These are phyloP conservation scores for Aspergillus kassunensis DNA, from an alignment of 495 filamentous ascomycete species.

Conservation along the genomic window DNA sequence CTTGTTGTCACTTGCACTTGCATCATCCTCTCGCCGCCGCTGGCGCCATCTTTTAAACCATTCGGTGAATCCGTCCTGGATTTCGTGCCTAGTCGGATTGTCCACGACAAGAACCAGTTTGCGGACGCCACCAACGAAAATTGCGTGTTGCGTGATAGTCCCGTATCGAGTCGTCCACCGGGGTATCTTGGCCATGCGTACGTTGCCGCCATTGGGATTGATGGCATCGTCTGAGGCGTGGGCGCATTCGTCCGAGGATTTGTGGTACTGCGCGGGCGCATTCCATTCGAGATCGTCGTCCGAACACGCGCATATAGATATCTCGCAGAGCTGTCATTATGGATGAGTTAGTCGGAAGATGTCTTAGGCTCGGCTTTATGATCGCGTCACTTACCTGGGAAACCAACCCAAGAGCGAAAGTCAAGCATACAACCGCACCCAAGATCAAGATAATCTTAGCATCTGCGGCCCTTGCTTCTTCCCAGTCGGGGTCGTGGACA, in stretches of 20 bases:
- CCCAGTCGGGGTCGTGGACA: conserved; percentile 1
- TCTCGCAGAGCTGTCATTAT: conserved; percentile 2
- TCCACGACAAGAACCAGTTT: conserved; percentile 8
- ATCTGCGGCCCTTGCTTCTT: not conserved
- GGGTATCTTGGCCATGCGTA: not conserved
- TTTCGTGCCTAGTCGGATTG: not conserved
- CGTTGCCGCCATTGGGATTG: not conserved
- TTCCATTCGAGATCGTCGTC: not conserved
- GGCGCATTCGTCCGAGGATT: conserved; percentile 3
- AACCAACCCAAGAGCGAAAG: conserved; percentile 1
- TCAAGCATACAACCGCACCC: conserved; percentile 1
- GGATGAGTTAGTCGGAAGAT: not conserved
- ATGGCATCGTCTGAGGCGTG: too few species aligned
- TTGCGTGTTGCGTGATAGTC: not conserved
- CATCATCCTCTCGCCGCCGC: not conserved
- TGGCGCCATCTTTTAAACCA: conserved; percentile 8
- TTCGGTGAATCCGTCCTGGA: conserved; percentile 6
- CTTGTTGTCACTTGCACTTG: too few species aligned
- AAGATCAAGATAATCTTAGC: conserved; percentile 4
- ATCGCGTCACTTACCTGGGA: conserved; percentile 8
- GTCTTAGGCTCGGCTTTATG: too few species aligned
- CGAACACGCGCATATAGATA: not conserved
- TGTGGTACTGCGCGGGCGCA: not conserved
- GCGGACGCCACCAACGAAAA: not conserved
- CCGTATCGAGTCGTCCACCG: conserved; percentile 5